Evolutionary conservation across 2,329 filamentous ascomycete species (phyloP), one percentile per base, ranked within the genome.

Genomic region (Niveomyces coronatus): DNA sequence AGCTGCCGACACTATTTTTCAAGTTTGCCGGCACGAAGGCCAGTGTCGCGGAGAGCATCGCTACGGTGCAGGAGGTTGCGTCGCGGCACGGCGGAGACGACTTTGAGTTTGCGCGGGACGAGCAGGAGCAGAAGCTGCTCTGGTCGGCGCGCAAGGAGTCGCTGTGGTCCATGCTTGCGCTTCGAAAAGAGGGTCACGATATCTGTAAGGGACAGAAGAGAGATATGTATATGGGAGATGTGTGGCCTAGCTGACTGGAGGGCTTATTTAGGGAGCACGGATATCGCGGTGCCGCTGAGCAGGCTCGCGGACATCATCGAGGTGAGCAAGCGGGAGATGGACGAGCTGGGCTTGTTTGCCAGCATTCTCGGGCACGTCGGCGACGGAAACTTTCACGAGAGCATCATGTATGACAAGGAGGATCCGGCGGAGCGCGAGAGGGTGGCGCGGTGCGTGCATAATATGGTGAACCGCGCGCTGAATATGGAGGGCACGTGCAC

Each of bases 401-500:
- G 82, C 54, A 91, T 95, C 60, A 81, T 95, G 62, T 95, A 94
- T 57, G 76, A 91, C 59, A 73, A 74, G 18, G 70, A 67, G 17
- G 68, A 87, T 39, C 70, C 74, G 3, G 75, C 68, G 18, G 83
- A 94, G 60, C 73, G 73, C 40, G 79, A 71, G 29, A 83, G 82
- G 47, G 85, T 91, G 2, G 84, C 91, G 55, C 71, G 69, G 39
- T 86, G 85, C 46, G 85, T 95, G 32, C 79, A 88, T 54, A 81
- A 86, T 49, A 94, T 95, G 87, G 85, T 94, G 15, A 74, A 82
- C 48, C 75, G 85, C n/a, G 88, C 87, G 3, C 60, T 95, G 17
- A 85, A 89, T 47, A 94, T 95, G 87, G 88, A 94, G 43, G 86
- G 88, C 2, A 94, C 87, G 5, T 91, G 85, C 56, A 93, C 87